Conservation (phyloP, 495 filamentous ascomycete genomes). For the Neurospora sp. region DNA sequence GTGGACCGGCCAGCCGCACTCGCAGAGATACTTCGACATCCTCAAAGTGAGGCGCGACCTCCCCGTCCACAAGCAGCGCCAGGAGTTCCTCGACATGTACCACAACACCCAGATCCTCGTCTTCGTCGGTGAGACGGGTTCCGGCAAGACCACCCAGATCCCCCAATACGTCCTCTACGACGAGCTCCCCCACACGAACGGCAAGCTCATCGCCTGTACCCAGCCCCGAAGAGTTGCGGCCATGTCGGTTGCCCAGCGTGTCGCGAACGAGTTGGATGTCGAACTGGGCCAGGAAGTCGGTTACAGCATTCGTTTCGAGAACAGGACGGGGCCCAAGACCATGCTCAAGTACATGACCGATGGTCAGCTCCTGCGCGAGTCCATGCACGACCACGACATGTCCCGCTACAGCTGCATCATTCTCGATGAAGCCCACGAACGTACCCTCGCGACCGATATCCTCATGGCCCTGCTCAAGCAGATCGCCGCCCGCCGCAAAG, state of each 20-base stretch:
- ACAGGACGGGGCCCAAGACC: slow-evolving; percentile 83
- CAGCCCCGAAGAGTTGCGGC: slow-evolving; percentile 96
- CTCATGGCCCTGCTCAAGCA: slow-evolving; percentile 92
- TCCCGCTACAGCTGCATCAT: slow-evolving; percentile 95
- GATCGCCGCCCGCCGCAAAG: slow-evolving; percentile 63
- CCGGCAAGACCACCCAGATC: slow-evolving; percentile 97
- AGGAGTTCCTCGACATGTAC: slow-evolving; percentile 88
- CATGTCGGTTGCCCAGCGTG: slow-evolving; percentile 98
- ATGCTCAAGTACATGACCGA: slow-evolving; percentile 99
- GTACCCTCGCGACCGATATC: slow-evolving; percentile 90
- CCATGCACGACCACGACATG: slow-evolving; percentile 92
- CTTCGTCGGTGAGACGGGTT: slow-evolving; percentile 98
- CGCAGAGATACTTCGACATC: slow-evolving; percentile 79
- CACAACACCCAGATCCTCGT: slow-evolving; percentile 91
- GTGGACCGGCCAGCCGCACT: slow-evolving; percentile 67
- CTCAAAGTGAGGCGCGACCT: slow-evolving; percentile 72
- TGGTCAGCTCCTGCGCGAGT: slow-evolving; percentile 95
- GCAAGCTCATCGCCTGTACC: slow-evolving; percentile 91
- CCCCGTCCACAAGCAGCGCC: slow-evolving; percentile 82
- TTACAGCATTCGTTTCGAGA: slow-evolving; percentile 98
- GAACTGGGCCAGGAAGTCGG: slow-evolving; percentile 89
- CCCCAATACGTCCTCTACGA: slow-evolving; percentile 97
- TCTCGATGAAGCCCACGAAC: slow-evolving; percentile 94
- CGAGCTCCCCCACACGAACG: slow-evolving; percentile 75
- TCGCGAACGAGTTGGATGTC: slow-evolving; percentile 94